Percentiles rank a stretch among this genome's conserved stretches.
Evolutionary conservation across 345 rosid species (phyloP).

Genomic region (Aethionema arabicum): DNA sequence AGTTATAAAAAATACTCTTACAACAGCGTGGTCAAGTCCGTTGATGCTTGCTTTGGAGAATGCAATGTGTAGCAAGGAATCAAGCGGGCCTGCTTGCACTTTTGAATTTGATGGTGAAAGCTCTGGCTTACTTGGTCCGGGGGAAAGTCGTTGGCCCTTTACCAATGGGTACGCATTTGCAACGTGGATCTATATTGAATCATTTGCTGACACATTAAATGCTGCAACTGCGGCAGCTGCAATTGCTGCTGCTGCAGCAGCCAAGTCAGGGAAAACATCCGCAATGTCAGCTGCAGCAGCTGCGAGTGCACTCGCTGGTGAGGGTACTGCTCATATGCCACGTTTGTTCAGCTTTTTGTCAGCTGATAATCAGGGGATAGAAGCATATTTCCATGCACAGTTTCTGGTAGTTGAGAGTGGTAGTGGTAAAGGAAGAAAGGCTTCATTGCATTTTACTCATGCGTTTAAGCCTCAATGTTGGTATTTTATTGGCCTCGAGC

Average conservation of each 20-base stretch:
- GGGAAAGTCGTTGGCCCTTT: constrained; percentile 99
- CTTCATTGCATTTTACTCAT: constrained; percentile 95
- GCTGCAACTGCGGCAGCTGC: constrained; percentile 98
- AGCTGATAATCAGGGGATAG: constrained; percentile 95
- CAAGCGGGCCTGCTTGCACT: constrained; percentile 88
- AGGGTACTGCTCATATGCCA: constrained; percentile 98
- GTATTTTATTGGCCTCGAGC: constrained; percentile 97
- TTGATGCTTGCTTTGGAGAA: constrained; percentile 83
- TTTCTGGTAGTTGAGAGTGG: constrained; percentile 97
- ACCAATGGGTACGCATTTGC: constrained; percentile 91
- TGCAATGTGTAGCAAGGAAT: constrained; percentile 90
- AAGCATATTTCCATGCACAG: constrained; percentile 97
- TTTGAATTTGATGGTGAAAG: constrained; percentile 99
- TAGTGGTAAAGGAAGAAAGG: constrained; percentile 91
- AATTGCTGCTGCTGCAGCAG: constrained; percentile 97
- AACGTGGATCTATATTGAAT: constrained; percentile 97
- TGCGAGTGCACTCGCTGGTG: constrained; percentile 99
- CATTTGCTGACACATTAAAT: constrained; percentile 98
- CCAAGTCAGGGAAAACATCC: constrained; percentile 95
- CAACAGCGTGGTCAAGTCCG: constrained; percentile 65
- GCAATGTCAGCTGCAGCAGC: constrained; percentile 99
- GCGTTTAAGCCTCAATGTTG: constrained; percentile 99
- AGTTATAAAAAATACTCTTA: constrained; percentile 60
- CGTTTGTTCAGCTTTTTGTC: constrained; percentile 95
- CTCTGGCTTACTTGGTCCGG: constrained; percentile 99